Evolutionary conservation across 1,284 basidiomycete genomes (phyloP).

Genomic region (Waitea zeae): DNA sequence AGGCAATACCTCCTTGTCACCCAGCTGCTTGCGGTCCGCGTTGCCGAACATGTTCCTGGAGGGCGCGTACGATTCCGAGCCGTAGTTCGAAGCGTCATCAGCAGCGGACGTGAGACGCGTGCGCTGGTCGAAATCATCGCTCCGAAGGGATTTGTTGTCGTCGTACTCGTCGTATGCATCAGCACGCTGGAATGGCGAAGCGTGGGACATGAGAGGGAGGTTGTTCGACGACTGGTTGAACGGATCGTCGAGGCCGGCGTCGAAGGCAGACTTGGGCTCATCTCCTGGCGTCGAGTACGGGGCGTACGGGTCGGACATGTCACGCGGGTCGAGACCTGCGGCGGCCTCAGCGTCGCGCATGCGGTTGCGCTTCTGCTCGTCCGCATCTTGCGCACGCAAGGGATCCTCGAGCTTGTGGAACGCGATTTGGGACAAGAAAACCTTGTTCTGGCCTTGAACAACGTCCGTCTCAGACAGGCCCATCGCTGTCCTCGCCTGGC

Average conservation of each 20-base stretch:
- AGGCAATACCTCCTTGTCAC: constrained; percentile 66
- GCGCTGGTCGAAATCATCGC: constrained; percentile 47
- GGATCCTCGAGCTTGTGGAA: constrained; percentile 88
- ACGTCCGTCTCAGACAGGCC: constrained; percentile 59
- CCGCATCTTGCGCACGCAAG: constrained; percentile 65
- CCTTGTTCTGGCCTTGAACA: constrained; percentile 70
- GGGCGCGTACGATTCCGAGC: constrained; percentile 83
- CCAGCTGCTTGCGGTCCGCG: constrained; percentile 51
- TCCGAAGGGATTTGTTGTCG: constrained; percentile 58
- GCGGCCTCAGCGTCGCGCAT: constrained; percentile 59
- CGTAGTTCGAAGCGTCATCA: constrained; percentile 70
- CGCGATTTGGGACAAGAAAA: constrained; percentile 74
- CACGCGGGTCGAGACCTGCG: constrained; percentile 52
- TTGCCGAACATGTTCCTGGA: constrained; percentile 91
- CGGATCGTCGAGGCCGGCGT: constrained; percentile 28
- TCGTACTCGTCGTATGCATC: constrained; percentile 63
- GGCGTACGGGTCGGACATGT: constrained; percentile 63
- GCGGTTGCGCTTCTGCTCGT: constrained; percentile 68
- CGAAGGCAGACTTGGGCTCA: constrained; percentile 24
- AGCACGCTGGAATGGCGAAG: constrained; percentile 57
- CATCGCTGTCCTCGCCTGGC: constrained; percentile 44
- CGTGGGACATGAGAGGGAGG: constrained; percentile 62
- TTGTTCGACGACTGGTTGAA: constrained; percentile 40
- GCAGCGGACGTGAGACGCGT: constrained; percentile 59
- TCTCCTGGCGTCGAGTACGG: constrained; percentile 41